These are phyloP conservation scores for Aspergillus coremiiformis DNA, from an alignment of 495 filamentous ascomycete species.

Conservation along the genomic window DNA sequence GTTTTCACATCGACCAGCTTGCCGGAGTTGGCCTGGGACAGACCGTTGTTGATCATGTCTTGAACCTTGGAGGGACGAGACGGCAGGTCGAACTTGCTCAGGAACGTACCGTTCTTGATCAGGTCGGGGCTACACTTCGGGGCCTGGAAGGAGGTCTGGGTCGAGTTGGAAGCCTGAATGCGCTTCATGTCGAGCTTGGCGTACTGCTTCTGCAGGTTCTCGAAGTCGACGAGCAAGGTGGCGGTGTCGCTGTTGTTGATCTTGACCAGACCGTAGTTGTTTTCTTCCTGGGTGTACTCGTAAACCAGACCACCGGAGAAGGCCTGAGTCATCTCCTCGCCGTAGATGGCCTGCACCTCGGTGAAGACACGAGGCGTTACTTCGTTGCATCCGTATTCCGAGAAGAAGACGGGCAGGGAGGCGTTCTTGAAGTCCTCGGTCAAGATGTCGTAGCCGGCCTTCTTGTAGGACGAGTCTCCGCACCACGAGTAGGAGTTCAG, in stretches of 20 bases:
- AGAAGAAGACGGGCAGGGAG: conserved; percentile 87
- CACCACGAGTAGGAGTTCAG: conserved; percentile 97
- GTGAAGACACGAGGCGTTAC: conserved; percentile 71
- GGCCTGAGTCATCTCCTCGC: conserved; percentile 64
- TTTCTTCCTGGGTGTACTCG: conserved; percentile 72
- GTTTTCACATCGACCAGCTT: conserved; percentile 52
- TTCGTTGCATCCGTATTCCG: conserved; percentile 91
- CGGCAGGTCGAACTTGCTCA: conserved; percentile 70
- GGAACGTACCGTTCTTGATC: conserved; percentile 56
- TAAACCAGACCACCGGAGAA: conserved; percentile 88
- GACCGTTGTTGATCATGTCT: conserved; percentile 47
- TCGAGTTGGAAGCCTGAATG: conserved; percentile 52
- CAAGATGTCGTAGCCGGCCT: conserved; percentile 64
- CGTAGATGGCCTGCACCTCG: conserved; percentile 76
- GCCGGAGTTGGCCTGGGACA: conserved; percentile 44
- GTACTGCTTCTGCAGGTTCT: conserved; percentile 67
- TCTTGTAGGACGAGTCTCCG: conserved; percentile 62
- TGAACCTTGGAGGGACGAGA: conserved; percentile 42
- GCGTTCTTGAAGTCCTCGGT: conserved; percentile 61
- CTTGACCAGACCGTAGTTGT: conserved; percentile 74
- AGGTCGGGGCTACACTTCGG: conserved; percentile 52
- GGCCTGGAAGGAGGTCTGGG: conserved; percentile 44
- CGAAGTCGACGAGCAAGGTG: conserved; percentile 62
- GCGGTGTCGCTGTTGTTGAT: conserved; percentile 58
- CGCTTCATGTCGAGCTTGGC: conserved; percentile 60